A percentile compares a stretch with the other conserved stretches of the same genome.
Conservation (phyloP, 2,329 filamentous ascomycete genomes). For the Colletotrichum aenigma region DNA sequence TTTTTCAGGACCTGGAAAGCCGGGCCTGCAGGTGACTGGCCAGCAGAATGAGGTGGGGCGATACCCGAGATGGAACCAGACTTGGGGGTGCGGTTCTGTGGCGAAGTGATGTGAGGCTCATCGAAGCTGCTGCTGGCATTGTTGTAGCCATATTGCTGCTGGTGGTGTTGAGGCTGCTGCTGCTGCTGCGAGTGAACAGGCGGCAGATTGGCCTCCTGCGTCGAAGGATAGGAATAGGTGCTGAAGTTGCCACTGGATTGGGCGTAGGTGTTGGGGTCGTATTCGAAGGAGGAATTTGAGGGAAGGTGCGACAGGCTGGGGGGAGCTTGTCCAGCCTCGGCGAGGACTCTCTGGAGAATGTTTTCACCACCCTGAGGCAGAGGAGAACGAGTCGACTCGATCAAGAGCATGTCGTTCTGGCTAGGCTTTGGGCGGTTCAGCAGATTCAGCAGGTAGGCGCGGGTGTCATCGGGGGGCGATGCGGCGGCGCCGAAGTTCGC, state of each 20-base stretch:
- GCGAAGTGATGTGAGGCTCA: slow-evolving; percentile 43
- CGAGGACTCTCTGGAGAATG: slow-evolving; percentile 17
- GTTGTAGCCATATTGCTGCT: slow-evolving; percentile 24
- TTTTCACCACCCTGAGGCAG: slow-evolving; percentile 21
- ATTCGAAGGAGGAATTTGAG: slow-evolving; percentile 24
- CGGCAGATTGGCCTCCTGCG: slow-evolving; percentile 15
- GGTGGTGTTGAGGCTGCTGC: slow-evolving; percentile 24
- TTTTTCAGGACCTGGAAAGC: slow-evolving; percentile 58
- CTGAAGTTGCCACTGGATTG: slow-evolving; percentile 25
- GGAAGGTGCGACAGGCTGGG: slow-evolving; percentile 19
- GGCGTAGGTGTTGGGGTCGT: slow-evolving; percentile 24
- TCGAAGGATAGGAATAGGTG: slow-evolving; percentile 19
- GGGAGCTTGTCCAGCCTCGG: slow-evolving; percentile 13
- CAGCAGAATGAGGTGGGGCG: slow-evolving; percentile 26
- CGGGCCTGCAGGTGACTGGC: slow-evolving; percentile 35
- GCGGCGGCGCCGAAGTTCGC: slow-evolving; percentile 50
- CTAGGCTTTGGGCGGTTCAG: slow-evolving; percentile 78
- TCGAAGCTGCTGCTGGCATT: slow-evolving; percentile 37
- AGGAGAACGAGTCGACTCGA: slow-evolving; percentile 45
- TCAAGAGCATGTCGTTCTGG: slow-evolving; percentile 55
- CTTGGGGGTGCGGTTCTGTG: slow-evolving; percentile 46
- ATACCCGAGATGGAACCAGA: slow-evolving; percentile 37
- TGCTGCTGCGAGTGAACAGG: slow-evolving; percentile 24
- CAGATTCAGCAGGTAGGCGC: slow-evolving; percentile 84
- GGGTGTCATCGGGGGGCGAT: slow-evolving; percentile 70